phyloP scores from a whole-genome alignment of 1,284 basidiomycete genomes.

The Exsudoporus floridanus region DNA sequence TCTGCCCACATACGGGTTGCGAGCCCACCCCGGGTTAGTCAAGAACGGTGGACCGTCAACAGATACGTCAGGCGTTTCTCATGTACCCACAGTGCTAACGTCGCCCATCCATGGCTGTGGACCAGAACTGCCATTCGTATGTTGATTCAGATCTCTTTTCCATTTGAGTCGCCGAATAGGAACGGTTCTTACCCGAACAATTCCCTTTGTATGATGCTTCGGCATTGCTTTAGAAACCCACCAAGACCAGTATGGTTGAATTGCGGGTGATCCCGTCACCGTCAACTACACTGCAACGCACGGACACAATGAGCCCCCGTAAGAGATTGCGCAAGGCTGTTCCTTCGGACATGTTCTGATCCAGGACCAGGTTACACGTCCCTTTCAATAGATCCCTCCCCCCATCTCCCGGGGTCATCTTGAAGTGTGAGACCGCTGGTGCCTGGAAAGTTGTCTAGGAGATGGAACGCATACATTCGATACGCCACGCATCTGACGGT shows the following conservation, averaged over 20 bases:
- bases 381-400: neutral
- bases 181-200: slow-evolving; percentile 5
- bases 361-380: neutral
- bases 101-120: neutral
- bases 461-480: neutral
- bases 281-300: neutral
- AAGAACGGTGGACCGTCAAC: neutral
- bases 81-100: neutral
- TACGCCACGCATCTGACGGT: neutral
- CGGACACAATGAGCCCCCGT: neutral
- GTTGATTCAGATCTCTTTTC: neutral
- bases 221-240: neutral
- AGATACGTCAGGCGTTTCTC: neutral
- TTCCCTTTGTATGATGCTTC: neutral
- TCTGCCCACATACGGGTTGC: neutral
- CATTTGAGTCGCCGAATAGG: neutral
- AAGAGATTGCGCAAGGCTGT: neutral
- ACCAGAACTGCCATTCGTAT: neutral
- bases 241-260: neutral
- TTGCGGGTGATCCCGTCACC: neutral
- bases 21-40: neutral
- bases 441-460: neutral
- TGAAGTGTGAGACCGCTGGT: neutral
- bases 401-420: neutral
- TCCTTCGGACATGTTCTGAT: neutral